Conservation (phyloP, 352 stramenopile genomes). For the Pythium phragmiticola region DNA sequence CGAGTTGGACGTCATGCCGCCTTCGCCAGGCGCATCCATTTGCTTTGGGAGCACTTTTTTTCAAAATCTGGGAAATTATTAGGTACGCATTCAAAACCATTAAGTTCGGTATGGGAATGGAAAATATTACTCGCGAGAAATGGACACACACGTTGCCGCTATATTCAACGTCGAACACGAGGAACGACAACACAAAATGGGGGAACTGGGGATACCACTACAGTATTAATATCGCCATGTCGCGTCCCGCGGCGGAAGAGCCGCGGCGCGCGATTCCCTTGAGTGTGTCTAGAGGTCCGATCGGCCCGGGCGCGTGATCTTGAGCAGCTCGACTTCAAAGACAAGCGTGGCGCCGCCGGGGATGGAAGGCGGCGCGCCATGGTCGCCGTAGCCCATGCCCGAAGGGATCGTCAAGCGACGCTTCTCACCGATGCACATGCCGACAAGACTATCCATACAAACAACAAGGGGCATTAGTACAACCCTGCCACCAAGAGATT, state of each 20-base stretch:
- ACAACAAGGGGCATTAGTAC: constrained; percentile 8
- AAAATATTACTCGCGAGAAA: background rate
- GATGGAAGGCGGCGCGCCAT: constrained; percentile 92
- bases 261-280: background rate
- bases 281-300: constrained; percentile 47
- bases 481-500: background rate
- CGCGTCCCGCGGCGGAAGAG: background rate
- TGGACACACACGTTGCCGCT: constrained; percentile 2
- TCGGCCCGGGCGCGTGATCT: constrained; percentile 82
- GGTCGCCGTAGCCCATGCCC: constrained; percentile 93
- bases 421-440: constrained; percentile 90
- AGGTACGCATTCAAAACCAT: background rate
- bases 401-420: constrained; percentile 84
- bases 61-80: background rate
- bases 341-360: constrained; percentile 92
- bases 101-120: background rate
- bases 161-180: constrained; percentile 4
- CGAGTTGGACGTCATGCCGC: constrained; percentile 25
- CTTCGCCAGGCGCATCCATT: background rate
- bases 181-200: constrained; percentile 4
- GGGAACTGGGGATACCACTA: background rate
- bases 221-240: background rate
- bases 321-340: constrained; percentile 97
- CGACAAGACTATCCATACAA: constrained; percentile 53
- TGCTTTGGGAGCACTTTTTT: background rate